phyloP scores from a whole-genome alignment of 176 grass and related monocot species.

The Ensete ventricosum region DNA sequence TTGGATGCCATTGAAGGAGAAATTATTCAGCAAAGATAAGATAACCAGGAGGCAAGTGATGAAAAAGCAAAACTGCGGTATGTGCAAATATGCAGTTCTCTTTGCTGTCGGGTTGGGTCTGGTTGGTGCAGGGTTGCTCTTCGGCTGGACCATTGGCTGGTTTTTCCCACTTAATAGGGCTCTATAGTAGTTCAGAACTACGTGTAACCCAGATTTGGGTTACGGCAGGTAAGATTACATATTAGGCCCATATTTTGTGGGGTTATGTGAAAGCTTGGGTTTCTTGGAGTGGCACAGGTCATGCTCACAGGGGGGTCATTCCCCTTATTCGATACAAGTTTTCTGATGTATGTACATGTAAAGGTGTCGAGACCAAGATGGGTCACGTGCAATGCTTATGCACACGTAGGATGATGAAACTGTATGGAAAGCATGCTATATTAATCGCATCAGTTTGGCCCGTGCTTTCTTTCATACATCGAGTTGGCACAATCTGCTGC shows the following conservation, averaged over 20 bases:
- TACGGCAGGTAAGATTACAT: not conserved
- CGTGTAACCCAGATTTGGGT: not conserved
- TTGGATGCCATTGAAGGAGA: conserved; percentile 38
- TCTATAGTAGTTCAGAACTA: not conserved
- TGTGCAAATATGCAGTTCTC: conserved; percentile 31
- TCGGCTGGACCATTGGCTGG: conserved; percentile 84
- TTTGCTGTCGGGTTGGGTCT: conserved; percentile 74
- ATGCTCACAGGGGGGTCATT: not conserved
- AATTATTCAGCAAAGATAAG: conserved; percentile 17
- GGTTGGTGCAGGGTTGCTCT: conserved; percentile 61
- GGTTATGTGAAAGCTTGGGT: not conserved
- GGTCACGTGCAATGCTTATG: not conserved
- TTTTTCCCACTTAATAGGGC: conserved; percentile 34
- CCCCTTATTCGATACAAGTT: not conserved
- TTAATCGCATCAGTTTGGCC: not conserved
- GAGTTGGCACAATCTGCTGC: too few species aligned
- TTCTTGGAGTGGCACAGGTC: not conserved
- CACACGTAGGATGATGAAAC: not conserved
- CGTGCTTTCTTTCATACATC: too few species aligned
- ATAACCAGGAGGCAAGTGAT: conserved; percentile 38
- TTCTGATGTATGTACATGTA: not conserved
- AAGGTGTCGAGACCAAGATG: too few species aligned
- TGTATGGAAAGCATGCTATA: not conserved
- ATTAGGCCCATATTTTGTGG: not conserved
- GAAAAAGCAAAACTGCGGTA: conserved; percentile 28